These are phyloP conservation scores for Ceratobasidium sp. DNA, from an alignment of 1,284 basidiomycete species.

Conservation along the genomic window DNA sequence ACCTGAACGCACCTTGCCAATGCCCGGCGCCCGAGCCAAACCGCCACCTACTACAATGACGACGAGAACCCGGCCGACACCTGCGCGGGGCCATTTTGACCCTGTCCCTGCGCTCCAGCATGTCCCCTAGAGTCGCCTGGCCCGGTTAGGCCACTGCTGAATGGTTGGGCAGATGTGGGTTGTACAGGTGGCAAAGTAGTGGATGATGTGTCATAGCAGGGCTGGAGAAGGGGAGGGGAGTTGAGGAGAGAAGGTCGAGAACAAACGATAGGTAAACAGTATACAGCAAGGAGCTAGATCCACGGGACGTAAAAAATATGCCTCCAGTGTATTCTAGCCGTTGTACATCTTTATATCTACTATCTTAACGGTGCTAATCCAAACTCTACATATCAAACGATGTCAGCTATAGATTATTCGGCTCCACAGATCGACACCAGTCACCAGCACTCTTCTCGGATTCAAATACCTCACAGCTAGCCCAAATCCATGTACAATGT, in stretches of 20 bases:
- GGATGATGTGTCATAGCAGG: slow-evolving; percentile 88
- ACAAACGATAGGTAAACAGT: background rate
- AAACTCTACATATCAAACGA: slow-evolving; percentile 65
- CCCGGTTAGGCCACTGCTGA: slow-evolving; percentile 74
- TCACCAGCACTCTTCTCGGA: slow-evolving; percentile 87
- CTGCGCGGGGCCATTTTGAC: slow-evolving; percentile 84
- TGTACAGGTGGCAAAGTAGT: slow-evolving; percentile 87
- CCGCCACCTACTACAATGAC: slow-evolving; percentile 25
- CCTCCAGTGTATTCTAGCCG: slow-evolving; percentile 58
- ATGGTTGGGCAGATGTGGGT: slow-evolving; percentile 63
- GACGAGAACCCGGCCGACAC: too few species aligned
- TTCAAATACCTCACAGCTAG: slow-evolving; percentile 88
- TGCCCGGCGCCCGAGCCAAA: slow-evolving; percentile 41
- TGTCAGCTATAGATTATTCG: slow-evolving; percentile 43
- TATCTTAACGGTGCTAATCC: slow-evolving; percentile 84
- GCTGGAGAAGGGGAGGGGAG: slow-evolving; percentile 41
- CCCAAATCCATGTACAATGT: slow-evolving; percentile 83
- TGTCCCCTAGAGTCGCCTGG: slow-evolving; percentile 78
- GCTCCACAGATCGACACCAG: slow-evolving; percentile 84
- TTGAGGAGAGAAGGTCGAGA: slow-evolving; percentile 7
- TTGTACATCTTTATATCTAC: slow-evolving; percentile 87
- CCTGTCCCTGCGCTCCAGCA: slow-evolving; percentile 87
- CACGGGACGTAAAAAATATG: slow-evolving; percentile 21
- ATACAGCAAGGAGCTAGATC: slow-evolving; percentile 2
- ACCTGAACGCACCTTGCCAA: slow-evolving; percentile 61